A percentile compares a stretch with the other conserved stretches of the same genome.
Evolutionary conservation across 805 yeast species (phyloP).

Genomic region (Lipomyces orientalis): DNA sequence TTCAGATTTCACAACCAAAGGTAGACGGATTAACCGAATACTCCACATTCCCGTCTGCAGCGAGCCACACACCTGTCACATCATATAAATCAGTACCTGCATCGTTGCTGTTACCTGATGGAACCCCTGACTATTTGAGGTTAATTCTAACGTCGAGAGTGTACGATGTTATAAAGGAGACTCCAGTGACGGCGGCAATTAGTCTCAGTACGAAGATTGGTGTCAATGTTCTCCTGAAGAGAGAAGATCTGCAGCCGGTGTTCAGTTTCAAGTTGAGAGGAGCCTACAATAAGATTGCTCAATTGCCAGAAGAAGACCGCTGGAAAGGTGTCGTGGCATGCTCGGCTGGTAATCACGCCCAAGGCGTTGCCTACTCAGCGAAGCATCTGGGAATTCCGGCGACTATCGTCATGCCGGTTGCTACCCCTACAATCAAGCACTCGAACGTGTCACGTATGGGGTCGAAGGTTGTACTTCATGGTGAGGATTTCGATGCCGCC

Average conservation of each 20-base stretch:
- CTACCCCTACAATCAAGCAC: constrained; percentile 94
- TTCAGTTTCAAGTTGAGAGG: constrained; percentile 96
- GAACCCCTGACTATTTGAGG: constrained; percentile 91
- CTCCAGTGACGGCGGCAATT: constrained; percentile 80
- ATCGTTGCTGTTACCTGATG: constrained; percentile 44
- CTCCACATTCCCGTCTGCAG: constrained; percentile 12
- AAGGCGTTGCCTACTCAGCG: constrained; percentile 96
- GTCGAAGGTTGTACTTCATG: constrained; percentile 88
- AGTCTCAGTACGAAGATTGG: constrained; percentile 76
- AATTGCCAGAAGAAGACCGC: constrained; percentile 62
- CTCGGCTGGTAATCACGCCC: constrained; percentile 99
- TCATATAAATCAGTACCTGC: constrained; percentile 27
- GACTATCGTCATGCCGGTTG: constrained; percentile 97
- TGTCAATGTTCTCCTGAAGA: constrained; percentile 75
- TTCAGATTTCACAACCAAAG: constrained; percentile 22
- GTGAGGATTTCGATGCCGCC: constrained; percentile 95
- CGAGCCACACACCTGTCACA: constrained; percentile 8
- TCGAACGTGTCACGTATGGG: constrained; percentile 92
- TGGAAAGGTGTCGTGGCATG: constrained; percentile 93
- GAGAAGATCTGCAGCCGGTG: constrained; percentile 94
- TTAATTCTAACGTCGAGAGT: constrained; percentile 89
- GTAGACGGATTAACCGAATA: constrained; percentile 21
- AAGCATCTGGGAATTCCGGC: constrained; percentile 85
- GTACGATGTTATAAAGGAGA: constrained; percentile 90
- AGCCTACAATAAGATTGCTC: constrained; percentile 96